phyloP scores from a whole-genome alignment of 176 grass and related monocot genomes.

The Themeda triandra region DNA sequence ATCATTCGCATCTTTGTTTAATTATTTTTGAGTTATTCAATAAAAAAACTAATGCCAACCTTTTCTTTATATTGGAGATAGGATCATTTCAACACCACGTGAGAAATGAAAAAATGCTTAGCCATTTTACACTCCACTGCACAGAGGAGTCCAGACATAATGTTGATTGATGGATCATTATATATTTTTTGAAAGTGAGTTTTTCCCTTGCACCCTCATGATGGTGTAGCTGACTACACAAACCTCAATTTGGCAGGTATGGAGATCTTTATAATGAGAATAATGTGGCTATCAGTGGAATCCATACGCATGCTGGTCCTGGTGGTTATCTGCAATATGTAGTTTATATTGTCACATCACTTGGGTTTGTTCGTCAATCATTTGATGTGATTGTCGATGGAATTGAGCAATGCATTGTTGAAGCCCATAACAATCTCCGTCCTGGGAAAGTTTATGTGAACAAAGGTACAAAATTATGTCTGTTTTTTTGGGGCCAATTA shows the following conservation, averaged over 20 bases:
- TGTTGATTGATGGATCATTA: neutral
- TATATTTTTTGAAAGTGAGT: neutral
- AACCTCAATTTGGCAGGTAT: slow-evolving; percentile 64
- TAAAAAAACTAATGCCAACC: neutral
- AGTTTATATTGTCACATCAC: slow-evolving; percentile 91
- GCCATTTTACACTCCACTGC: slow-evolving; percentile 3
- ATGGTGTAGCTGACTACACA: slow-evolving; percentile 12
- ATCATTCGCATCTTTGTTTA: neutral
- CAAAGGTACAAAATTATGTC: slow-evolving; percentile 56
- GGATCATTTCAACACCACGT: neutral
- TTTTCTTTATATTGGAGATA: neutral
- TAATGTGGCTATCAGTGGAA: slow-evolving; percentile 91
- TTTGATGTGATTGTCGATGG: slow-evolving; percentile 92
- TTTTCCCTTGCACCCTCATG: neutral
- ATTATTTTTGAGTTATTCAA: neutral
- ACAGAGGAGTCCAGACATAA: slow-evolving; percentile 8
- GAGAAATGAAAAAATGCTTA: neutral
- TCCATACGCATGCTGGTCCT: slow-evolving; percentile 94
- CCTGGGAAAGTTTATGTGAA: slow-evolving; percentile 83
- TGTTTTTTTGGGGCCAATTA: neutral
- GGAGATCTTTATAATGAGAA: slow-evolving; percentile 83
- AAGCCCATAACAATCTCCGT: slow-evolving; percentile 87
- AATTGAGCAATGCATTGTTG: slow-evolving; percentile 84
- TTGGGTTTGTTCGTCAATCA: slow-evolving; percentile 95
- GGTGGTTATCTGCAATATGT: slow-evolving; percentile 98